These are phyloP conservation scores for Amanita polypyramis DNA, from an alignment of 768 basidiomycete genomes.

Conservation along the genomic window DNA sequence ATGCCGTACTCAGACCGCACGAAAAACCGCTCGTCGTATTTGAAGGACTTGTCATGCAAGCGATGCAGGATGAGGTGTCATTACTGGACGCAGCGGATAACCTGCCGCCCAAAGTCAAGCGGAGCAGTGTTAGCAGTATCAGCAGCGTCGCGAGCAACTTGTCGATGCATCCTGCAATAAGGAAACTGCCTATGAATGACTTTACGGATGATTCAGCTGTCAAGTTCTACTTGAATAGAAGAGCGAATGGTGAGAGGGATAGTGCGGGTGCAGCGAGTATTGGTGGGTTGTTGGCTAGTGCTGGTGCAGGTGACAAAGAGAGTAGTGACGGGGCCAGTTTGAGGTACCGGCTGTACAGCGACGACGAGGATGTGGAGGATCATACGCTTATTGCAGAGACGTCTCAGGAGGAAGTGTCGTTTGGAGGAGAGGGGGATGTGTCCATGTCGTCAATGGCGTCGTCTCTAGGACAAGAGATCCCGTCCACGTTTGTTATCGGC, in stretches of 20 bases:
- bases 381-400: slow-evolving; percentile 30
- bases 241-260: slow-evolving; percentile 10
- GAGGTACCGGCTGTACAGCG: slow-evolving; percentile 10
- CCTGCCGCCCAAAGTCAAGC: slow-evolving; percentile 68
- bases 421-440: slow-evolving; percentile 13
- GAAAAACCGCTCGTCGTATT: slow-evolving; percentile 88
- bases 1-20: slow-evolving; percentile 55
- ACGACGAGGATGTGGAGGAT: slow-evolving; percentile 33
- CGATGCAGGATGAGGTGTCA: slow-evolving; percentile 40
- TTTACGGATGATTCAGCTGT: slow-evolving; percentile 95
- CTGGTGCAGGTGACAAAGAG: neutral
- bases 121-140: slow-evolving; percentile 89
- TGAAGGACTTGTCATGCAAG: slow-evolving; percentile 72
- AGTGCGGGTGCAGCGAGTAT: neutral
- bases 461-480: neutral
- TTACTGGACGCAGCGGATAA: neutral
- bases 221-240: slow-evolving; percentile 89
- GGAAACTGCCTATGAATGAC: slow-evolving; percentile 91
- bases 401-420: slow-evolving; percentile 18
- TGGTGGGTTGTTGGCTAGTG: neutral
- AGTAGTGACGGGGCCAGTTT: neutral
- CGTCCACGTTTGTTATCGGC: neutral
- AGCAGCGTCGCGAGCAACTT: slow-evolving; percentile 89
- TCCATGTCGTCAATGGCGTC: slow-evolving; percentile 2
- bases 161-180: slow-evolving; percentile 92